Evolutionary conservation across 805 yeast species (phyloP).

Genomic region (Kodamaea fukazawae): DNA sequence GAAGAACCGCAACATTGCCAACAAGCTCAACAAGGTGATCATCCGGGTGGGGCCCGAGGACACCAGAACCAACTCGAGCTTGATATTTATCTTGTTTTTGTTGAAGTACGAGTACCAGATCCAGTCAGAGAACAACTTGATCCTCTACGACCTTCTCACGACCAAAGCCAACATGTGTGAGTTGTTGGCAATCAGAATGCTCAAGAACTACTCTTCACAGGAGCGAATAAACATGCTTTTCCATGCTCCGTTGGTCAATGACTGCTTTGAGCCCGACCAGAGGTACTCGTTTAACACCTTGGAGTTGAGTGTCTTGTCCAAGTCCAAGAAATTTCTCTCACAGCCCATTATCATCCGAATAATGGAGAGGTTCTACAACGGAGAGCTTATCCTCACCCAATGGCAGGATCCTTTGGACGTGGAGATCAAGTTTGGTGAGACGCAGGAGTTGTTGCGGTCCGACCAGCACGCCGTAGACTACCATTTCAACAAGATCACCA

Average conservation of each 20-base stretch:
- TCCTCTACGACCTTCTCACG: conserved; percentile 32
- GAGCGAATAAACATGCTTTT: conserved; percentile 47
- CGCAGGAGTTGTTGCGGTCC: conserved; percentile 15
- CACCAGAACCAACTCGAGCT: conserved; percentile 15
- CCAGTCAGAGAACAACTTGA: conserved; percentile 38
- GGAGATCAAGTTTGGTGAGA: conserved; percentile 13
- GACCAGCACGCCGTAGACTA: conserved; percentile 24
- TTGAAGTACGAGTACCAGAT: conserved; percentile 38
- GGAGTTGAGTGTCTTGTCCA: conserved; percentile 52
- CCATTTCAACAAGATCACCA: conserved; percentile 29
- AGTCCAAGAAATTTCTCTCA: conserved; percentile 49
- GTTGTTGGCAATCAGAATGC: conserved; percentile 48
- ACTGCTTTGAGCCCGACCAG: conserved; percentile 18
- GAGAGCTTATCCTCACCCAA: conserved; percentile 38
- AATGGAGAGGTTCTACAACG: conserved; percentile 50
- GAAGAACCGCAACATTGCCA: conserved; percentile 30
- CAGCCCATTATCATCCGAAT: conserved; percentile 51
- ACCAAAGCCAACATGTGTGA: conserved; percentile 55
- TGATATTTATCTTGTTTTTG: conserved; percentile 33
- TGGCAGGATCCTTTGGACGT: conserved; percentile 4
- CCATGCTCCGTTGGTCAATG: conserved; percentile 43
- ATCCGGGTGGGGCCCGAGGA: conserved; percentile 16
- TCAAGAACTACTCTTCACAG: conserved; percentile 43
- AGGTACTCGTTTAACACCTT: conserved; percentile 39
- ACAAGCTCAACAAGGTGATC: conserved; percentile 33